Evolutionary conservation across 2,329 filamentous ascomycete genomes (phyloP).

Genomic region (Trichoderma sp.): DNA sequence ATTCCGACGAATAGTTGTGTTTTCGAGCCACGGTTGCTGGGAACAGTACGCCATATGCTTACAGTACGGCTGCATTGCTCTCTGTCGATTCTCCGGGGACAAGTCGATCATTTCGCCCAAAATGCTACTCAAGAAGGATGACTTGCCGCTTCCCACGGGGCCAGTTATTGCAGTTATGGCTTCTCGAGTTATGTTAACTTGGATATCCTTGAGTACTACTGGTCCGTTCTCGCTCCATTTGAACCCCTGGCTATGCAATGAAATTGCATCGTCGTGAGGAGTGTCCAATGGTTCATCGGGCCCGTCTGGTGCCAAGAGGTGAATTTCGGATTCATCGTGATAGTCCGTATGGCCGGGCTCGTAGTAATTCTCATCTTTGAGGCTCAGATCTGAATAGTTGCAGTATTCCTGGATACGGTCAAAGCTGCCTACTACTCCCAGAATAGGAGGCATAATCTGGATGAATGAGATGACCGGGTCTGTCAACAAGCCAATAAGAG

Average conservation of each 20-base stretch:
- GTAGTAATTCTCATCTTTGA: slow-evolving; percentile 19
- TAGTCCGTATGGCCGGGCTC: slow-evolving; percentile 5
- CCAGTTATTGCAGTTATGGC: slow-evolving; percentile 29
- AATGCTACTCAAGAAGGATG: slow-evolving; percentile 27
- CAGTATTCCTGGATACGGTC: slow-evolving; percentile 35
- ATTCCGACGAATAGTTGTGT: slow-evolving; percentile 29
- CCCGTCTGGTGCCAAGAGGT: background rate
- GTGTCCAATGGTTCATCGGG: background rate
- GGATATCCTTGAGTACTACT: slow-evolving; percentile 24
- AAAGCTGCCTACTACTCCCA: slow-evolving; percentile 32
- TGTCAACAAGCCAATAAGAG: slow-evolving; percentile 33
- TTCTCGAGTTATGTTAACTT: slow-evolving; percentile 16
- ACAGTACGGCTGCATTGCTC: background rate
- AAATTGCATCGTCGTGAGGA: background rate
- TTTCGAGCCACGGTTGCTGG: slow-evolving; percentile 28
- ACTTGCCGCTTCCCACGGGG: slow-evolving; percentile 28
- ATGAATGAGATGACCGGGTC: slow-evolving; percentile 33
- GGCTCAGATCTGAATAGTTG: slow-evolving; percentile 18
- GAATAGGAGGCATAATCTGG: slow-evolving; percentile 32
- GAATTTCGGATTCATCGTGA: slow-evolving; percentile 10
- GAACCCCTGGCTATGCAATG: slow-evolving; percentile 17
- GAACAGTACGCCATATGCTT: slow-evolving; percentile 29
- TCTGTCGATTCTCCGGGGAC: background rate
- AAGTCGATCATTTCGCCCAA: slow-evolving; percentile 17
- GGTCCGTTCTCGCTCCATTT: slow-evolving; percentile 13